Conservation (phyloP, 208 protist genomes). For the Leishmania guyanensis region DNA sequence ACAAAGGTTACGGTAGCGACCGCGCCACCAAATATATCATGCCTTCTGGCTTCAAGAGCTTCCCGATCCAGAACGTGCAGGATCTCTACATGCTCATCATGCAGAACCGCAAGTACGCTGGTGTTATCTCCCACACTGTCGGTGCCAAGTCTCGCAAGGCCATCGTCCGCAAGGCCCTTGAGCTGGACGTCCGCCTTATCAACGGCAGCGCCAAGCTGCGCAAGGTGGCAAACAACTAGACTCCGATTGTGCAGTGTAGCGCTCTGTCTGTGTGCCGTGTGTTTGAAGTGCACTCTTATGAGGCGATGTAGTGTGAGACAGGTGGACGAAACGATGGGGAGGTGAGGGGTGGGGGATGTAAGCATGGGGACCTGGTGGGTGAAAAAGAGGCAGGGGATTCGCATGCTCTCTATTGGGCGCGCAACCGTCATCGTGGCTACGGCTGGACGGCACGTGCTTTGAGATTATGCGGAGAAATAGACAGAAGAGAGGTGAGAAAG, state of each 20-base stretch:
- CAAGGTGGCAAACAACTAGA: constrained; percentile 79
- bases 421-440: background rate
- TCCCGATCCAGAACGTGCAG: constrained; percentile 94
- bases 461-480: background rate
- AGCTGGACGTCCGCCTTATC: constrained; percentile 98
- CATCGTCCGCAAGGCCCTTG: constrained; percentile 97
- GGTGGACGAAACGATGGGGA: background rate
- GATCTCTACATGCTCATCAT: constrained; percentile 99
- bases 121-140: constrained; percentile 97
- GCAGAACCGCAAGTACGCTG: constrained; percentile 99
- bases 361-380: background rate
- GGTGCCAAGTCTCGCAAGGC: constrained; percentile 95
- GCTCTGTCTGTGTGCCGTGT: constrained; percentile 1
- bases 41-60: constrained; percentile 98
- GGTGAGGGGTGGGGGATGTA: background rate
- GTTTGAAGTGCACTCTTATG: background rate
- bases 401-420: background rate
- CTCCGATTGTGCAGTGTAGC: background rate
- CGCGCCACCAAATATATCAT: constrained; percentile 96
- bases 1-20: constrained; percentile 99
- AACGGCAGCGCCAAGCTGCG: constrained; percentile 96
- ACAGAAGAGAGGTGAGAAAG: too few relatives aligned
- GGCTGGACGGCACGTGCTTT: background rate
- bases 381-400: background rate
- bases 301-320: background rate